Percentiles rank a stretch among this genome's conserved stretches.
These are phyloP conservation scores for Scytalidium lignicola DNA, from an alignment of 2,329 filamentous ascomycete species.

Conservation along the genomic window DNA sequence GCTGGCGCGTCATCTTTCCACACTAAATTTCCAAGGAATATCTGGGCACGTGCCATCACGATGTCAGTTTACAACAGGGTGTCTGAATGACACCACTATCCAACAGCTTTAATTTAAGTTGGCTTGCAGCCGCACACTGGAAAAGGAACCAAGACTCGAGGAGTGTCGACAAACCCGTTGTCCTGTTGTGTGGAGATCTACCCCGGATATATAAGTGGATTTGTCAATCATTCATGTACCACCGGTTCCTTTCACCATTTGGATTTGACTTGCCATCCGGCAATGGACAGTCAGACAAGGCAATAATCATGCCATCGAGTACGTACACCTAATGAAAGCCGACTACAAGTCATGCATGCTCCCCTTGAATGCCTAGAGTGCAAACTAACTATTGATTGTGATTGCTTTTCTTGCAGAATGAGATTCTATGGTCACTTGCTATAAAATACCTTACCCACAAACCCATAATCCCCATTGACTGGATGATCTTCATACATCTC, in stretches of 20 bases:
- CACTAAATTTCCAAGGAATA: not conserved
- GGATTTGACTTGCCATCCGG: conserved; percentile 8
- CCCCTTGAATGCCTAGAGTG: conserved; percentile 16
- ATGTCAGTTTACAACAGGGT: not conserved
- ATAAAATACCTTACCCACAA: not conserved
- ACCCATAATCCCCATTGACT: not conserved
- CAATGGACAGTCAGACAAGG: conserved; percentile 13
- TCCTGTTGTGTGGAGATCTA: not conserved
- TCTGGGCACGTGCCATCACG: not conserved
- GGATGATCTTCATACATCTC: not conserved
- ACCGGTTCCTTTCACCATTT: too few relatives aligned
- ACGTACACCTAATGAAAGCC: conserved; percentile 26
- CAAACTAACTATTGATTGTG: conserved; percentile 22
- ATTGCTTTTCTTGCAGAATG: conserved; percentile 18
- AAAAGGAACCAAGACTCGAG: not conserved
- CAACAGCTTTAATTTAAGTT: not conserved
- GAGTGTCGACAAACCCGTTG: not conserved
- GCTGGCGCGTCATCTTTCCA: not conserved
- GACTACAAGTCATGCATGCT: conserved; percentile 19
- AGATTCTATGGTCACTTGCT: conserved; percentile 4
- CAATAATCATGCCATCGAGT: conserved; percentile 25
- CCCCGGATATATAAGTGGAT: not conserved
- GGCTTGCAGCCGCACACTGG: not conserved
- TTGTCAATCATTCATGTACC: not conserved
- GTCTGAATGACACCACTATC: not conserved